These are phyloP conservation scores for Fusarium aywerte DNA, from an alignment of 2,329 filamentous ascomycete genomes.

Conservation along the genomic window DNA sequence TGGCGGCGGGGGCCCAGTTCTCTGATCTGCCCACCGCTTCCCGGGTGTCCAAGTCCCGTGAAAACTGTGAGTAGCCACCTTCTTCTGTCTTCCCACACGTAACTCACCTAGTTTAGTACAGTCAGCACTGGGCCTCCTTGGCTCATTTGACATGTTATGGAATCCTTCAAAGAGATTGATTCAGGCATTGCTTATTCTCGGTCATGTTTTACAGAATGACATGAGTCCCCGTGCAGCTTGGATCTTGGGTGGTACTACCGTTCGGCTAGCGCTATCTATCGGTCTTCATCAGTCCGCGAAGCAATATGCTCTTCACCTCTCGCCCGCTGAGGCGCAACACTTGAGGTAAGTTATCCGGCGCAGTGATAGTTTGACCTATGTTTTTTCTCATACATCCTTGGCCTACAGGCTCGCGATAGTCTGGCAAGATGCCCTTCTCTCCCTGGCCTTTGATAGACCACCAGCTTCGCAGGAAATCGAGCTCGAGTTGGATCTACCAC, in stretches of 20 bases:
- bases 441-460: slow-evolving; percentile 31
- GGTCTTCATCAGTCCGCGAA: slow-evolving; percentile 24
- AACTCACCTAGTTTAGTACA: not conserved
- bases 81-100: rapidly evolving
- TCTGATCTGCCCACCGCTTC: slow-evolving; percentile 15
- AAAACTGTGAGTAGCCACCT: slow-evolving; percentile 4
- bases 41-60: slow-evolving; percentile 8
- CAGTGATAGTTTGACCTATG: no score
- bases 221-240: slow-evolving; percentile 38
- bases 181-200: slow-evolving; percentile 35
- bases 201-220: slow-evolving; percentile 33
- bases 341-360: slow-evolving; percentile 12
- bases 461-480: slow-evolving; percentile 29
- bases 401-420: slow-evolving; percentile 24
- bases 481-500: slow-evolving; percentile 11
- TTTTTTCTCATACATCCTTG: not conserved
- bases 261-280: slow-evolving; percentile 28
- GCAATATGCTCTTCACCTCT: not conserved
- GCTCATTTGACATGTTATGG: slow-evolving; percentile 20
- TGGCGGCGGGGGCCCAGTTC: slow-evolving; percentile 36
- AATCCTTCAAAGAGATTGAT: slow-evolving; percentile 27
- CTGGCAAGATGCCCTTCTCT: slow-evolving; percentile 37
- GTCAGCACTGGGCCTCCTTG: slow-evolving; percentile 12
- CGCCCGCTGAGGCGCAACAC: slow-evolving; percentile 4
- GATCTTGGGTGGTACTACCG: slow-evolving; percentile 32